Evolutionary conservation across 768 basidiomycete species (phyloP).

Genomic region (Kockovaella imperatae): DNA sequence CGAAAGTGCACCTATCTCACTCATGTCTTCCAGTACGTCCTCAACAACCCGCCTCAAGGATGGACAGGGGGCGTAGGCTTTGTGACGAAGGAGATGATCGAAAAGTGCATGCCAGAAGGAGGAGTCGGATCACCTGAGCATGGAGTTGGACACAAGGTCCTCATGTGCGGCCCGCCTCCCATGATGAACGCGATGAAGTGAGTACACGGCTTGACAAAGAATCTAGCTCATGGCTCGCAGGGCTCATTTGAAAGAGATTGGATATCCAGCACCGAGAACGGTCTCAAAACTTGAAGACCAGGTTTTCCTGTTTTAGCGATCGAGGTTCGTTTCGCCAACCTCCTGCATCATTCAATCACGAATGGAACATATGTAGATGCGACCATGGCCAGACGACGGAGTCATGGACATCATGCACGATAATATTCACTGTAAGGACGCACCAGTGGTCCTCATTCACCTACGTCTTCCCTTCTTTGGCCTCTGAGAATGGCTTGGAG

Average conservation of each 20-base stretch:
- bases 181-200: slow-evolving; percentile 75
- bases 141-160: slow-evolving; percentile 39
- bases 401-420: no score
- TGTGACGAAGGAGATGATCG: slow-evolving; percentile 85
- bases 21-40: slow-evolving; percentile 54
- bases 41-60: slow-evolving; percentile 79
- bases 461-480: background rate
- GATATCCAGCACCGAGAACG: slow-evolving; percentile 76
- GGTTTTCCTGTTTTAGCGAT: slow-evolving; percentile 43
- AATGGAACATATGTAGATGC: no score
- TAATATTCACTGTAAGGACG: no score
- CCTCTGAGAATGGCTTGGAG: no score
- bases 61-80: slow-evolving; percentile 92
- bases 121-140: slow-evolving; percentile 33
- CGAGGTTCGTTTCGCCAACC: no score
- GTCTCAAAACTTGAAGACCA: slow-evolving; percentile 84
- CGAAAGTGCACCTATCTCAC: background rate
- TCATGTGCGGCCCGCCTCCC: slow-evolving; percentile 55
- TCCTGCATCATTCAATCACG: background rate
- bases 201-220: slow-evolving; percentile 28
- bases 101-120: slow-evolving; percentile 60
- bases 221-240: slow-evolving; percentile 45
- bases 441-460: no score
- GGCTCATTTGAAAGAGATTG: slow-evolving; percentile 80
- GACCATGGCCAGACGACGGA: no score